Evolutionary conservation across 2,329 filamentous ascomycete genomes (phyloP), one percentile per base, ranked within the genome.

Genomic region (Fusarium hostae): DNA sequence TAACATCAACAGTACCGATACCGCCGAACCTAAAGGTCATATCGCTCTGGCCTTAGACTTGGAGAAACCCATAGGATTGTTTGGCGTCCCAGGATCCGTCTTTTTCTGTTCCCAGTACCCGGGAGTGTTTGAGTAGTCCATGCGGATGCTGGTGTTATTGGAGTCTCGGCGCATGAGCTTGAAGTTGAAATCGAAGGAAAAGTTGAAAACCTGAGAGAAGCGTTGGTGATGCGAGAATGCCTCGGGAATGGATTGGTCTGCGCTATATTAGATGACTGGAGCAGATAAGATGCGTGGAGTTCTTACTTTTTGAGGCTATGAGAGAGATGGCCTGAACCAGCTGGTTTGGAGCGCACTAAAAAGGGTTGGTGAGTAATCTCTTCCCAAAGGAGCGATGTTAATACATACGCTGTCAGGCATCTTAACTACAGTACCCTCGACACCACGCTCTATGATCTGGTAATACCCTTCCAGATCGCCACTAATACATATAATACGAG

Each of bases 271-370:
- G 37, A 39, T 20, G 37, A 10, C 15, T 39, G 37, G n/a, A n/a
- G n/a, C n/a, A 5, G 37, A 20, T 10, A 39, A 20, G 16, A 20
- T 20, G 9, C 20, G 37, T 9, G 39, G 39, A 13, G 12, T 3
- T 24, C n/a, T 47, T 30, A 47, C 44, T 30, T 32, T 47, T 47
- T 9, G 44, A 30, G 7, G 16, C 15, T 39, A 30, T 34, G 11
- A 59, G 50, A 20, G 59, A 63, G 9, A 67, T 59, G 10, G 59
- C 64, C 34, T 59, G 39, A 8, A 59, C 64, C 39, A 67, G 47
- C 2, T 35, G 15, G 28, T 63, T 63, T 11, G 59, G 54, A 20
- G 59, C 64, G 16, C 47, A 48, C 43, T 39, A 45, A 20, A 15
- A 6, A 44, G n/a, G n/a, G n/a, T n/a, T n/a, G n/a, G n/a, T n/a